Conservation (phyloP, 176 grass and related monocot species). For the Cenchrus purpureus region DNA sequence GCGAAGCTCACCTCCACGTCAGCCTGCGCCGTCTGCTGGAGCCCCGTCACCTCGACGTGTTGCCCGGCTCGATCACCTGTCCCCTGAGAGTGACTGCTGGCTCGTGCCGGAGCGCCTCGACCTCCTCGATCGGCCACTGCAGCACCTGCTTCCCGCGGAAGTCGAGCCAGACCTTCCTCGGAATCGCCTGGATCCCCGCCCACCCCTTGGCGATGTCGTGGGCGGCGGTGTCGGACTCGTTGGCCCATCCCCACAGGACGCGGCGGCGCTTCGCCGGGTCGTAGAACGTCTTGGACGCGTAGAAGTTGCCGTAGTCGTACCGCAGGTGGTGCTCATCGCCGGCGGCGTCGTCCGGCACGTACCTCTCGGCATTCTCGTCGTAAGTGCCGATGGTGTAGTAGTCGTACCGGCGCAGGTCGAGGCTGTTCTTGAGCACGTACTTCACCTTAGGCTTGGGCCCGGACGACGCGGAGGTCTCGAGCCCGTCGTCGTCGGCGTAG, state of each 20-base stretch:
- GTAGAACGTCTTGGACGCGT: constrained; percentile 90
- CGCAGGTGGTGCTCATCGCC: constrained; percentile 58
- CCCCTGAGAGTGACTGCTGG: constrained; percentile 35
- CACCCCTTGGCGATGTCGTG: constrained; percentile 72
- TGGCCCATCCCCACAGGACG: constrained; percentile 86
- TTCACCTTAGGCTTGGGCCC: constrained; percentile 24
- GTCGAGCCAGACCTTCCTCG: constrained; percentile 76
- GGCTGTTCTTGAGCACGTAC: constrained; percentile 83
- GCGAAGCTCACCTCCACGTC: constrained; percentile 86
- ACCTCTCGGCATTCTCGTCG: constrained; percentile 42
- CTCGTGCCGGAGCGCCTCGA: constrained; percentile 56
- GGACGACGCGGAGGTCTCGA: constrained; percentile 44
- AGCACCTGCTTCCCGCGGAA: constrained; percentile 59
- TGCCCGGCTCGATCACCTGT: constrained; percentile 42
- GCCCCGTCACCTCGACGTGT: constrained; percentile 54
- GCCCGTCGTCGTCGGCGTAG: background rate
- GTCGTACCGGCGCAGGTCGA: constrained; percentile 69
- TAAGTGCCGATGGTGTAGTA: constrained; percentile 82
- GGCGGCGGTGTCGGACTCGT: constrained; percentile 64
- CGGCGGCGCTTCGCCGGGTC: constrained; percentile 63
- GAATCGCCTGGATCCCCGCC: constrained; percentile 82
- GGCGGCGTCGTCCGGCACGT: constrained; percentile 60
- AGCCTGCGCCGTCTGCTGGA: constrained; percentile 64
- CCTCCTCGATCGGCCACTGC: constrained; percentile 87
- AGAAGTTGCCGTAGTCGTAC: constrained; percentile 90